These are phyloP conservation scores for Russula lepida DNA, from an alignment of 768 basidiomycete genomes.

Conservation along the genomic window DNA sequence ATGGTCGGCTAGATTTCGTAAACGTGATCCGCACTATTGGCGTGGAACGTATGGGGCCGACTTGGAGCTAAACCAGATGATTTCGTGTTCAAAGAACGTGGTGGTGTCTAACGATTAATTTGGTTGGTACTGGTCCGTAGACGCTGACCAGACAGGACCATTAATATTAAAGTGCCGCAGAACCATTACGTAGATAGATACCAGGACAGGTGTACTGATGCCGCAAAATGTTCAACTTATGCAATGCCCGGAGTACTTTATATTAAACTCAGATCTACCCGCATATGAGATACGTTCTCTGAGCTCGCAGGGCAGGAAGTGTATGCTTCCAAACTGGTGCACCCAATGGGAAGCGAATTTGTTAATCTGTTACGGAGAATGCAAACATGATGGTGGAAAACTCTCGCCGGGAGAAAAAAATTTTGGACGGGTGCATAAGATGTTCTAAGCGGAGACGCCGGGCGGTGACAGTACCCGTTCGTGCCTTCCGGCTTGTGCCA, in stretches of 20 bases:
- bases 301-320: background rate
- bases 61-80: background rate
- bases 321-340: background rate
- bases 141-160: background rate
- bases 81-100: background rate
- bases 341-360: background rate
- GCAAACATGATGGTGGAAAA: no score
- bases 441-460: background rate
- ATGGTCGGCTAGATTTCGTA: background rate
- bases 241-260: background rate
- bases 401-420: background rate
- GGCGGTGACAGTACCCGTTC: background rate
- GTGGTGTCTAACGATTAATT: background rate
- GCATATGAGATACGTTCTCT: background rate
- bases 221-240: background rate
- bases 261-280: background rate
- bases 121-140: background rate
- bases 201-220: background rate
- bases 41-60: background rate
- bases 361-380: no score
- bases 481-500: background rate
- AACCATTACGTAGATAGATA: background rate
- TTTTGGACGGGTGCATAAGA: background rate
- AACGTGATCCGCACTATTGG: background rate
- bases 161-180: background rate